Percentiles rank a stretch among this genome's conserved stretches.
These are phyloP conservation scores for Lentinula novae-zelandiae DNA, from an alignment of 1,284 basidiomycete species.

Conservation along the genomic window DNA sequence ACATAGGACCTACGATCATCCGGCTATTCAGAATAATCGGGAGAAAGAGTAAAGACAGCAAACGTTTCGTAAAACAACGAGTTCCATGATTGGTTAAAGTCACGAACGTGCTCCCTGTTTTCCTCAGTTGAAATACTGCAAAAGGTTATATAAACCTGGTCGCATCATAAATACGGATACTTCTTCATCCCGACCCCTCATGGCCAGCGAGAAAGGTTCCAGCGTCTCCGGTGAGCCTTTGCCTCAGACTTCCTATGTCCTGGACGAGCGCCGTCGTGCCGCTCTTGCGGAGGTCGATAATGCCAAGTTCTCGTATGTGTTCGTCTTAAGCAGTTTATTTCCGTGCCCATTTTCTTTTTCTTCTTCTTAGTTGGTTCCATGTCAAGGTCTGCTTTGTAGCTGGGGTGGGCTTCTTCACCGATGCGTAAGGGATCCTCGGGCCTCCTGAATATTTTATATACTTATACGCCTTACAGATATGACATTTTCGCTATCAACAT, in stretches of 20 bases:
- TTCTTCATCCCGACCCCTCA: not conserved
- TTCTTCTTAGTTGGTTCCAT: slow-evolving; percentile 53
- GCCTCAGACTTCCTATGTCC: slow-evolving; percentile 25
- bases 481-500: slow-evolving; percentile 79
- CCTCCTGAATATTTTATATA: not conserved
- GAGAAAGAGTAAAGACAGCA: not conserved
- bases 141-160: not conserved
- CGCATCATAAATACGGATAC: not conserved
- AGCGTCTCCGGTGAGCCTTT: slow-evolving; percentile 55
- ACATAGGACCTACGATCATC: not conserved
- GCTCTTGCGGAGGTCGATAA: slow-evolving; percentile 76
- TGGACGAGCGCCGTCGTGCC: slow-evolving; percentile 59
- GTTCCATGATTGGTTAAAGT: slow-evolving; percentile 13
- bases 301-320: slow-evolving; percentile 61
- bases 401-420: slow-evolving; percentile 81
- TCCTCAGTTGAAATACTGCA: not conserved
- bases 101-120: slow-evolving; percentile 22
- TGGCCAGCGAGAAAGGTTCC: slow-evolving; percentile 53
- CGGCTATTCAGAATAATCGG: not conserved
- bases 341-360: not conserved
- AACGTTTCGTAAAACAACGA: not conserved
- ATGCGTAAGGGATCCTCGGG: slow-evolving; percentile 48
- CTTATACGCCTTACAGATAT: slow-evolving; percentile 38
- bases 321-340: not conserved
- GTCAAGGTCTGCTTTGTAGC: slow-evolving; percentile 71